Percentiles rank a stretch among this genome's conserved stretches.
phyloP scores from a whole-genome alignment of 1,139 yeast genomes.

The Williopsis jadinii region DNA sequence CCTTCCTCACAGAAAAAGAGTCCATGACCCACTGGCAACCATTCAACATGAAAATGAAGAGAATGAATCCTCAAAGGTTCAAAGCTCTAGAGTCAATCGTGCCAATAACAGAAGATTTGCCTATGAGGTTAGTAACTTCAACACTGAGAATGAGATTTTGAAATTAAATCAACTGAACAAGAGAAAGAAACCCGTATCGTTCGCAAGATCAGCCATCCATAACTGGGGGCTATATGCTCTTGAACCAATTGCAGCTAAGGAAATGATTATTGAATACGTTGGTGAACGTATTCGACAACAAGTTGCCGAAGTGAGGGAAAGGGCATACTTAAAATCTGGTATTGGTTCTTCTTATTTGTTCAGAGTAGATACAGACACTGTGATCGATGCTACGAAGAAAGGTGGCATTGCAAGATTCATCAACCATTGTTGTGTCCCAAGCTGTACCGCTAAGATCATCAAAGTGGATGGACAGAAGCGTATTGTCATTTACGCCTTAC shows the following conservation, averaged over 20 bases:
- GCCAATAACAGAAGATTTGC: conserved; percentile 87
- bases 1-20: conserved; percentile 66
- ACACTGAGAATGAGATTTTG: conserved; percentile 74
- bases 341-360: conserved; percentile 92
- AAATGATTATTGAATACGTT: conserved; percentile 98
- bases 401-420: conserved; percentile 97
- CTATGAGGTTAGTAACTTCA: conserved; percentile 81
- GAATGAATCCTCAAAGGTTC: conserved; percentile 27
- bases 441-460: conserved; percentile 94
- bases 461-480: conserved; percentile 92
- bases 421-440: conserved; percentile 95
- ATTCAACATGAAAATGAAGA: conserved; percentile 46
- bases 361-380: conserved; percentile 89
- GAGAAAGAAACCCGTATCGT: conserved; percentile 88
- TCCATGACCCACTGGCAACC: conserved; percentile 31
- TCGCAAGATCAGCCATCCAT: conserved; percentile 94
- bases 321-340: conserved; percentile 80
- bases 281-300: conserved; percentile 94
- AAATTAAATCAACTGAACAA: conserved; percentile 74
- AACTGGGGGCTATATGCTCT: conserved; percentile 97
- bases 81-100: conserved; percentile 69
- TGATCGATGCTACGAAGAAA: conserved; percentile 93
- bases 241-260: conserved; percentile 90
- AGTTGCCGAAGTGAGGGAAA: conserved; percentile 89
- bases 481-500: conserved; percentile 87